Evolutionary conservation across 495 filamentous ascomycete species (phyloP), one percentile per base, ranked within the genome.

Genomic region (Aspergillus sparsus): DNA sequence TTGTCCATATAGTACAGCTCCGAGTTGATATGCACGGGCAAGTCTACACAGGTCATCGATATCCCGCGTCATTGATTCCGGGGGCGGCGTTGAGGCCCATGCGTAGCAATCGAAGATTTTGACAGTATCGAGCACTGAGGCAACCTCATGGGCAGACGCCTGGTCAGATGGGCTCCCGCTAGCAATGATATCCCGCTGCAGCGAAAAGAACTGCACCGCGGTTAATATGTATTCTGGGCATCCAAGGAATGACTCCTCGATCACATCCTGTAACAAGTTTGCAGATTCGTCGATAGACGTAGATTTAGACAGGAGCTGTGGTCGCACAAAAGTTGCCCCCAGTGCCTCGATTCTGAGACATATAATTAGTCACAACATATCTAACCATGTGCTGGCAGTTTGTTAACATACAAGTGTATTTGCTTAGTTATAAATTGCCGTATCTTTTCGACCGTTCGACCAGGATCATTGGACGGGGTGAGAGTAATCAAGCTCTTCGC

Each of bases 241-340:
- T 35, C 76, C 76, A 13, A 78, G 69, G 34, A 78, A 77, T 0
- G 74, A 78, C 44, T 69, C 55, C 32, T 78, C 74, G 4, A 73
- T 67, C 0, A 60, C 60, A 45, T 77, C 76, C 32, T 67, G 53
- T 11, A 15, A 59, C 60, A 50, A 59, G 46, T n/a, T 61, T 49
- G 7, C 16, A 11, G 18, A 13, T 7, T 69, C 57, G 0, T 54
- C 58, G 2, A 67, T 32, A 0, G 57, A 58, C 13, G 49, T 42
- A 31, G 63, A 68, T 7, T 71, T 60, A 2, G 75, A 70, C 7
- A 77, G 44, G 7, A 73, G 74, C 54, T 64, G 76, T 55, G 53
- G 80, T 59, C 45, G 82, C 62, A 49, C 76, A 70, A 67, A 83
- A 58, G 71, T 82, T 66, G 39, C 79, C 66, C 33, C 75, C 60